A percentile compares a stretch with the other conserved stretches of the same genome.
These are phyloP conservation scores for Fusarium nodosum DNA, from an alignment of 2,329 filamentous ascomycete species.

Conservation along the genomic window DNA sequence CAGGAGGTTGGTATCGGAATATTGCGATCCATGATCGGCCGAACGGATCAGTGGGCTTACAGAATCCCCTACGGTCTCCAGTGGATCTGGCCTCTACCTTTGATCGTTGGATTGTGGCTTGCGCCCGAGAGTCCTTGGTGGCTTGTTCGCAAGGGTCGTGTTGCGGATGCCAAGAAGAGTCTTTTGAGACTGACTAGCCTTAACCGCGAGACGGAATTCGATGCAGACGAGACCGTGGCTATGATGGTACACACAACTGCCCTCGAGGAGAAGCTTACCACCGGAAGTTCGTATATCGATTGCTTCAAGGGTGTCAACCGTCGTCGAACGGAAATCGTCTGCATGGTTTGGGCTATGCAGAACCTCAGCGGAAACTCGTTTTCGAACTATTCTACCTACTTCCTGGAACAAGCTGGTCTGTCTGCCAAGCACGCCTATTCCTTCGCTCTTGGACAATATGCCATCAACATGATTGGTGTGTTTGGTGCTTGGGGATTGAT, in stretches of 20 bases:
- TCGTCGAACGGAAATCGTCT: conserved; percentile 80
- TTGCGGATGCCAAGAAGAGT: conserved; percentile 75
- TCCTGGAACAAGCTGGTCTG: conserved; percentile 71
- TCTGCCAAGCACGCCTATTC: conserved; percentile 63
- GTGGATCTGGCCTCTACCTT: conserved; percentile 82
- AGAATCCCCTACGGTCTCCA: conserved; percentile 79
- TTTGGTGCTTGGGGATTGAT: conserved; percentile 87
- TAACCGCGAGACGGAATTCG: conserved; percentile 76
- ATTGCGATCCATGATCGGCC: conserved; percentile 74
- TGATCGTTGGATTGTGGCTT: conserved; percentile 74
- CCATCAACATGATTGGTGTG: conserved; percentile 83
- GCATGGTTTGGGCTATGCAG: conserved; percentile 74
- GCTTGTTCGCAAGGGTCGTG: conserved; percentile 75
- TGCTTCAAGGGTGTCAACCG: conserved; percentile 86
- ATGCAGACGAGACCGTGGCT: conserved; percentile 85
- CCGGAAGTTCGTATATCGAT: conserved; percentile 80
- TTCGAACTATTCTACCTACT: conserved; percentile 75
- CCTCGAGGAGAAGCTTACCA: conserved; percentile 80
- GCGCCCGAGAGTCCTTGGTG: conserved; percentile 81
- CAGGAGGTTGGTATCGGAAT: conserved; percentile 81
- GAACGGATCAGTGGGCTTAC: conserved; percentile 76
- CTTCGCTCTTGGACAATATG: conserved; percentile 73
- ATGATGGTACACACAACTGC: conserved; percentile 95
- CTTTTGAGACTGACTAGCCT: conserved; percentile 75
- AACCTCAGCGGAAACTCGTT: conserved; percentile 74